Base-by-base conservation (phyloP, 139 green algal species). In the Dunaliella primolecta region DNA sequence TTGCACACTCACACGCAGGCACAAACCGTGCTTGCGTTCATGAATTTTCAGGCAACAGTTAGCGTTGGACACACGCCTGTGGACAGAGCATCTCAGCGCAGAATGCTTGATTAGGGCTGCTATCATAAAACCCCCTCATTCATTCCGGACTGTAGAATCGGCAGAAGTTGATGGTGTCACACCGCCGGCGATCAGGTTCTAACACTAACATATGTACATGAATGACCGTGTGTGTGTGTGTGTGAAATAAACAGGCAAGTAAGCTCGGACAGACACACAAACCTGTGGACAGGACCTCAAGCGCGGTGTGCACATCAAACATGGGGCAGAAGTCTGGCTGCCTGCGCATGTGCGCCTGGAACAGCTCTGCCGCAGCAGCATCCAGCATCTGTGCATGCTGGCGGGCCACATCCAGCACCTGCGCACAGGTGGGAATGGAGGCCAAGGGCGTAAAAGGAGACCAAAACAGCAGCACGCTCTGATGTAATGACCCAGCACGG, bases 261-360 rank as follows among this genome's bases (percentile, higher is more conserved):
- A 33, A 30, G 27, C 7, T 11, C 77, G 56, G n/a, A 64, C 46
- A 64, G 7, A 64, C 46, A 64, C 0, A 31, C 87, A 30, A 74
- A 91, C 88, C 88, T 84, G 88, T 91, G 2, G 64, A 86, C 23
- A 91, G 83, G 37, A 88, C 81, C 55, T 91, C 88, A 33, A 88
- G 31, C 11, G 88, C 88, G 37, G 88, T 89, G 21, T 87, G 86
- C 32, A 91, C 86, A 78, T 91, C 88, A 74, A 81, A 87, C 81
- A 87, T 88, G 46, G 87, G 87, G 36, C 78, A 80, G 72, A 85
- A 91, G 2, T 75, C 30, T 27, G 35, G 36, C 33, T 78, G 70
- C 27, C 75, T 55, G 0, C 36, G 71, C 27, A 81, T 55, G 34
- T 86, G 81, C 1, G 75, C 81, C 30, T 46, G 74, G 56, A 36